Conservation (phyloP, 129 eudicot species). For the Saposhnikovia divaricata region DNA sequence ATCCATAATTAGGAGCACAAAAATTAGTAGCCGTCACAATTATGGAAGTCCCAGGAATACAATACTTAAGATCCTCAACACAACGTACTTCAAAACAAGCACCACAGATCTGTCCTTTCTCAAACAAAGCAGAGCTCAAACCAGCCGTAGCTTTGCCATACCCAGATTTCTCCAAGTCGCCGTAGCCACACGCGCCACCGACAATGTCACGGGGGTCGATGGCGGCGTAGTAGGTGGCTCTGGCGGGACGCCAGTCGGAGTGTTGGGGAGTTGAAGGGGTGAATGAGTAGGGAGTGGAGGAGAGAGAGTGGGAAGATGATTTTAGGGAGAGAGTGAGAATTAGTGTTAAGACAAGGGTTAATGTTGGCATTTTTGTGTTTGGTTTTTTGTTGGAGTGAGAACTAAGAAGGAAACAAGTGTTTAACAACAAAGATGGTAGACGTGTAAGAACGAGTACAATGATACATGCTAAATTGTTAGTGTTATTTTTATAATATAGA, state of each 20-base stretch:
- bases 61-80: conserved; percentile 82
- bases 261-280: not conserved
- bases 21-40: conserved; percentile 92
- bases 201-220: conserved; percentile 70
- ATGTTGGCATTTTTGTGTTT: not conserved
- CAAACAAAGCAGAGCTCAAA: conserved; percentile 56
- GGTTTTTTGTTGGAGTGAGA: not conserved
- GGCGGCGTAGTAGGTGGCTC: conserved; percentile 92
- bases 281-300: conserved; percentile 35
- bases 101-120: conserved; percentile 92
- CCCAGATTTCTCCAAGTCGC: conserved; percentile 55
- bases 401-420: not conserved
- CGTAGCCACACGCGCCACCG: conserved; percentile 96
- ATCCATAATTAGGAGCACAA: conserved; percentile 85
- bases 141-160: conserved; percentile 90
- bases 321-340: conserved; percentile 18
- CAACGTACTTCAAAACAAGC: conserved; percentile 74
- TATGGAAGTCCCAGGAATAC: conserved; percentile 89
- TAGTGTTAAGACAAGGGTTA: not conserved
- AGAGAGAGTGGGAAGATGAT: conserved; percentile 38
- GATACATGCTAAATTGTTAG: no score
- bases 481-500: no score
- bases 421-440: not conserved
- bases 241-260: conserved; percentile 69
- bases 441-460: no score